phyloP scores from a whole-genome alignment of 2,329 filamentous ascomycete genomes.

The Fusarium nematophilum region DNA sequence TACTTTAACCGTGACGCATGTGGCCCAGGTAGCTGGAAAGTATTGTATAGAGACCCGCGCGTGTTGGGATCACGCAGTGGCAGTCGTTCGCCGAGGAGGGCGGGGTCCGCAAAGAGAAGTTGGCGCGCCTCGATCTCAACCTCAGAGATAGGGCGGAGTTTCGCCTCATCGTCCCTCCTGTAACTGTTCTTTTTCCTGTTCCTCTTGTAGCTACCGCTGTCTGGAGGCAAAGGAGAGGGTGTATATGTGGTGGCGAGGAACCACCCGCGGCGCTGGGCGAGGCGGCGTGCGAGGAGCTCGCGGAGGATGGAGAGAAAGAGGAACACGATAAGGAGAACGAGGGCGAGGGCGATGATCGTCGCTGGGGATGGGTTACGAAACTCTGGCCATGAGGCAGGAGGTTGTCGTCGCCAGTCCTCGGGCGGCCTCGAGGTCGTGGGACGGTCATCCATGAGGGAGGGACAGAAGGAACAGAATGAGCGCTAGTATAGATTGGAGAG shows the following conservation, averaged over 20 bases:
- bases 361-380: conserved; percentile 29
- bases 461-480: not conserved
- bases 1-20: conserved; percentile 34
- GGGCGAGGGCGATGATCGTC: conserved; percentile 35
- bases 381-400: conserved; percentile 17
- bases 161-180: too few species aligned
- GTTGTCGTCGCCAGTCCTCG: conserved; percentile 1
- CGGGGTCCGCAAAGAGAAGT: conserved; percentile 26
- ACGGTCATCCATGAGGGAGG: conserved; percentile 14
- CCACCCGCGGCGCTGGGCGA: conserved; percentile 26
- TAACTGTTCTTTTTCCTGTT: not conserved
- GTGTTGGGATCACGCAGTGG: conserved; percentile 30
- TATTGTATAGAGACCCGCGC: conserved; percentile 40
- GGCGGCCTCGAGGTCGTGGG: not conserved
- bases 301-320: conserved; percentile 35
- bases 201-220: conserved; percentile 1
- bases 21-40: conserved; percentile 39
- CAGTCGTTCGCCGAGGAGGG: conserved; percentile 25
- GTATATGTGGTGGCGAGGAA: conserved; percentile 26
- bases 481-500: not conserved
- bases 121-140: conserved; percentile 32
- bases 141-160: conserved; percentile 20
- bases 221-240: conserved; percentile 10
- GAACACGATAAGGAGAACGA: conserved; percentile 30
- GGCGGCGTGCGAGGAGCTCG: conserved; percentile 28